Conservation (phyloP, 176 grass and related monocot species). For the Lolium multiflorum region DNA sequence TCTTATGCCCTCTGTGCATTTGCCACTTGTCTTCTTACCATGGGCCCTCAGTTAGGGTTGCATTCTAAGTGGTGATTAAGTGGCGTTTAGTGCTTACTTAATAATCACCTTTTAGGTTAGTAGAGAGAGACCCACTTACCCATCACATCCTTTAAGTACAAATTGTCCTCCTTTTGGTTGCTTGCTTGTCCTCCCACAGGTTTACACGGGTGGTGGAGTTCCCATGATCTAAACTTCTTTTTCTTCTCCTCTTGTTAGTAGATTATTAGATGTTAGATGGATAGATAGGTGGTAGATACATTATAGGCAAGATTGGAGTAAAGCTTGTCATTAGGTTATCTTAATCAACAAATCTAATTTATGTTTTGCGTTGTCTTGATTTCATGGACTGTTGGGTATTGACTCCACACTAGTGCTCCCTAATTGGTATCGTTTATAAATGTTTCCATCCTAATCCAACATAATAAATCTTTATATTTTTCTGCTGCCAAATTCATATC, state of each 20-base stretch:
- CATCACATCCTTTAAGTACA: conserved; percentile 60
- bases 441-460: conserved; percentile 40
- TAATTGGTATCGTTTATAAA: conserved; percentile 42
- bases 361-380: conserved; percentile 27
- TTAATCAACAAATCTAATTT: conserved; percentile 52
- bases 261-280: conserved; percentile 37
- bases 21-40: conserved; percentile 36
- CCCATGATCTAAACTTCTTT: conserved; percentile 34
- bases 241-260: conserved; percentile 20
- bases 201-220: conserved; percentile 54
- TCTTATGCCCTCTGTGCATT: conserved; percentile 5
- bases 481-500: not conserved
- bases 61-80: conserved; percentile 29
- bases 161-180: conserved; percentile 49
- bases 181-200: conserved; percentile 46
- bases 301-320: conserved; percentile 47
- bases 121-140: conserved; percentile 44
- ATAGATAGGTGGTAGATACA: conserved; percentile 39
- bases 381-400: conserved; percentile 42
- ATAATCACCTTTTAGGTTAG: conserved; percentile 11
- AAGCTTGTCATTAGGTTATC: conserved; percentile 39
- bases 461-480: conserved; percentile 21
- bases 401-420: conserved; percentile 21
- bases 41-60: conserved; percentile 14
- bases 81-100: conserved; percentile 29